A percentile compares a stretch with the other conserved stretches of the same genome.
Evolutionary conservation across 2,329 filamentous ascomycete genomes (phyloP).

Genomic region (Mycosphaerella sp.): DNA sequence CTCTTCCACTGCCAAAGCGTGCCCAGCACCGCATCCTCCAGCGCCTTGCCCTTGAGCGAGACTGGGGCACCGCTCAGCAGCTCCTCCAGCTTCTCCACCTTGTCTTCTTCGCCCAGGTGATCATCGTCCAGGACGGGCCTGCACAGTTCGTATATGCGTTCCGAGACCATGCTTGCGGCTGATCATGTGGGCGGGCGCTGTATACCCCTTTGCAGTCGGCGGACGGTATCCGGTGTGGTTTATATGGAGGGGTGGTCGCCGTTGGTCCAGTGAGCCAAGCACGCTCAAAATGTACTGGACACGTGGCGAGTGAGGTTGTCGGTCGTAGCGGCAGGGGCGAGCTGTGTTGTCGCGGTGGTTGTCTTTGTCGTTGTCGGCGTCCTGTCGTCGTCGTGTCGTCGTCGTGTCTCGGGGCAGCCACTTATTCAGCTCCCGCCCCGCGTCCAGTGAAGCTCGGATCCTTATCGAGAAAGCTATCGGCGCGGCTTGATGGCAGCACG

Average conservation of each 20-base stretch:
- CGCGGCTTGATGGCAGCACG: too few relatives aligned
- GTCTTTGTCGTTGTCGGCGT: not conserved
- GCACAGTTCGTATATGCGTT: slow-evolving; percentile 87
- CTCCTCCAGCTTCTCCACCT: slow-evolving; percentile 89
- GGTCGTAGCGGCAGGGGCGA: not conserved
- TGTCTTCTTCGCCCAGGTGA: slow-evolving; percentile 65
- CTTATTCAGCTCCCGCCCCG: too few relatives aligned
- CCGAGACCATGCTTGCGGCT: slow-evolving; percentile 68
- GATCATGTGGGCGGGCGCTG: slow-evolving; percentile 4
- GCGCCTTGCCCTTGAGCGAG: slow-evolving; percentile 60
- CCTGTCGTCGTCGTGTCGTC: not conserved
- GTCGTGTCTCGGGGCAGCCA: not conserved
- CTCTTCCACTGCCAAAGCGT: slow-evolving; percentile 78
- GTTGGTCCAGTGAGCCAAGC: too few relatives aligned
- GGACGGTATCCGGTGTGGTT: not conserved
- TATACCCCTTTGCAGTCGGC: not conserved
- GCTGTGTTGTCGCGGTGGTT: not conserved
- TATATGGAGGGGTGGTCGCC: not conserved
- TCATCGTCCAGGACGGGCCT: slow-evolving; percentile 80
- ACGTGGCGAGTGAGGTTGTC: too few relatives aligned
- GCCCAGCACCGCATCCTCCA: slow-evolving; percentile 88
- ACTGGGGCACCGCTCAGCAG: slow-evolving; percentile 72
- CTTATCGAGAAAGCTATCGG: too few relatives aligned
- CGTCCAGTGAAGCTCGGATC: too few relatives aligned
- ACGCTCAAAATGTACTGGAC: too few relatives aligned